Evolutionary conservation across 2,329 filamentous ascomycete species (phyloP), one percentile per base, ranked within the genome.

Genomic region (Botrytis galanthina): DNA sequence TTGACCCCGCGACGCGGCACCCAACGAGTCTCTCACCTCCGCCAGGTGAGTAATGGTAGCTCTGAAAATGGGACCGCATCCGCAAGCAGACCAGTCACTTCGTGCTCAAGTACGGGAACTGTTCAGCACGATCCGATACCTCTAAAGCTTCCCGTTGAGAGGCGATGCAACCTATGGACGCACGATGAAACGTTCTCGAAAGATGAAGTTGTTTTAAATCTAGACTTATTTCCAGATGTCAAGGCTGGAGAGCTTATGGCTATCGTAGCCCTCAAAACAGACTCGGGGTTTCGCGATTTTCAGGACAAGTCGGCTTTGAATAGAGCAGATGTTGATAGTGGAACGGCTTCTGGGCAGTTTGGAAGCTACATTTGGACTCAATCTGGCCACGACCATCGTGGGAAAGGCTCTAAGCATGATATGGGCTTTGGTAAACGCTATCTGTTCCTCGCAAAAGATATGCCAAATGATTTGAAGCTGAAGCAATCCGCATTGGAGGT

Each of bases 181-280:
- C 81, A 82, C 57, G 80, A 95, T 81, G 93, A 97, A 77, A 89
- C 88, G 60, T 92, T 94, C 78, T 90, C 91, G 14, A 88, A 87
- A 73, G 93, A 97, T 78, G 93, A 95, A 78, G 90, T 96, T 62
- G 85, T 96, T 35, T 87, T 97, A 79, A 96, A 95, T 80, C 86
- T 91, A 73, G 90, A 93, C 73, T 86, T 91, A 26, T 89, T 95
- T 74, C 88, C 89, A 71, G 87, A 88, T 73, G 85, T 93, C 75
- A 87, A 87, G 73, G 85, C 89, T 0, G 93, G 92, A 39, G 88
- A 88, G 75, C 84, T 97, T 72, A 90, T 96, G 82, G 91, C 93
- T 78, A 91, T 97, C 72, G 85, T 91, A 35, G 86, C 90, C 9
- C 80, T 91, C 68, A 89, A 86, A 76, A 80, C 86, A 14, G 88